Evolutionary conservation across 208 protist species (phyloP).

Genomic region (Leishmania martiniquensis): DNA sequence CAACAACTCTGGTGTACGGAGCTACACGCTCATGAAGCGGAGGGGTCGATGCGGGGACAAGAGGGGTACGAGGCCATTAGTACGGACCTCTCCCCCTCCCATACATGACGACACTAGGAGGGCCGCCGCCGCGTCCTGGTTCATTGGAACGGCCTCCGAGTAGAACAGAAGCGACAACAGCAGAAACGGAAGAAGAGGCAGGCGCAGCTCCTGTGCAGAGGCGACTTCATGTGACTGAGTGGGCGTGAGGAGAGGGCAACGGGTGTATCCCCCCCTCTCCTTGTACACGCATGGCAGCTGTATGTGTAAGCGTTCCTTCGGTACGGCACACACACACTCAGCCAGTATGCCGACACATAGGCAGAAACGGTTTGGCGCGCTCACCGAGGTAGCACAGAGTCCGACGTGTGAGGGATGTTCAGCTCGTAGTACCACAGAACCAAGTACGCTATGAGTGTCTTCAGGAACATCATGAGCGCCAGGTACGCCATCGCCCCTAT

Average conservation of each 20-base stretch:
- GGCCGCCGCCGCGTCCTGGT: neutral
- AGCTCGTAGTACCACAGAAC: constrained; percentile 48
- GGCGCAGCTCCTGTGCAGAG: neutral
- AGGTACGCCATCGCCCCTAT: constrained; percentile 56
- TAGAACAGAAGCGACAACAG: neutral
- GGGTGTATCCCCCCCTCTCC: neutral
- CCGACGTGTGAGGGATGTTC: constrained; percentile 13
- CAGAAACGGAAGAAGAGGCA: neutral
- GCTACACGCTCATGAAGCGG: neutral
- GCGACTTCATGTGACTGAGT: too few species aligned
- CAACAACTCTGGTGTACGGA: too few species aligned
- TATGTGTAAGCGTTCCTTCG: neutral
- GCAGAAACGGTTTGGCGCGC: neutral
- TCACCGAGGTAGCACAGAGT: constrained; percentile 21
- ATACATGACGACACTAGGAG: neutral
- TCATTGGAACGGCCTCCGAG: neutral
- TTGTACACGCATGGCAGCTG: neutral
- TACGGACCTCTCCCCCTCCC: neutral
- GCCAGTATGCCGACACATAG: neutral
- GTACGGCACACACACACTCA: neutral
- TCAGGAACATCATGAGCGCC: constrained; percentile 55
- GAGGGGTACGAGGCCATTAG: neutral
- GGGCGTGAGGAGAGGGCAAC: too few species aligned
- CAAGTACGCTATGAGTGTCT: constrained; percentile 44
- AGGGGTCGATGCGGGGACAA: neutral